Evolutionary conservation across 495 filamentous ascomycete species (phyloP), one percentile per base, ranked within the genome.

Genomic region (Hypoxylon fragiforme): DNA sequence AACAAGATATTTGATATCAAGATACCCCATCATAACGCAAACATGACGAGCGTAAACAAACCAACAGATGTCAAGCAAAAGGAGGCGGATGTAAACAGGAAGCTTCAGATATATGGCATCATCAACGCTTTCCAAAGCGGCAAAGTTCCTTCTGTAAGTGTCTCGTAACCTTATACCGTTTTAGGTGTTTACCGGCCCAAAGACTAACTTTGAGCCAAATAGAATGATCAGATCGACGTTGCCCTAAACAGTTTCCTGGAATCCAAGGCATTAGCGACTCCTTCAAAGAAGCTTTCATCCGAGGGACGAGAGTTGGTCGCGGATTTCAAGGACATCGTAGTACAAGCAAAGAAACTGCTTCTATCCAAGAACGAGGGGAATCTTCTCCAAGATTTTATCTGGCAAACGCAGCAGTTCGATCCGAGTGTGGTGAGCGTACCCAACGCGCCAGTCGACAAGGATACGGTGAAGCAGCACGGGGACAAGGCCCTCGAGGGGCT

Each of bases 361-460:
- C 77, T 98, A 26, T 87, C 84, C 69, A 98, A 98, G 83, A 98
- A 98, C 64, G 82, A 96, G 22, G 94, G 92, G 57, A 89, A 98
- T 62, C 73, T 97, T 19, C 72, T 98, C 7, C 94, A 98, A 61
- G 95, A 97, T 54, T 97, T 97, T 70, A 90, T 97, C 75, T 98
- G 87, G 86, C 85, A 95, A 62, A 90, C 92, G 1, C 81, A 90
- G 65, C 81, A 88, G 30, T 83, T 96, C 30, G 75, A 79, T 54
- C 72, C 78, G n/a, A 85, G 77, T 44, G 70, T 81, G 41, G 77
- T 85, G 7, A 65, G 74, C 46, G 68, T 73, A 20, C 90, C 90
- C 1, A 71, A 71, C 42, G 78, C 83, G 1, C 86, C 91, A 0
- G 59, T 96, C 38, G 79, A 82, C 61, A 94, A 88, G 73, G 83